Evolutionary conservation across 2,329 filamentous ascomycete species (phyloP), one percentile per base, ranked within the genome.

Genomic region (Elsinoe perseae): DNA sequence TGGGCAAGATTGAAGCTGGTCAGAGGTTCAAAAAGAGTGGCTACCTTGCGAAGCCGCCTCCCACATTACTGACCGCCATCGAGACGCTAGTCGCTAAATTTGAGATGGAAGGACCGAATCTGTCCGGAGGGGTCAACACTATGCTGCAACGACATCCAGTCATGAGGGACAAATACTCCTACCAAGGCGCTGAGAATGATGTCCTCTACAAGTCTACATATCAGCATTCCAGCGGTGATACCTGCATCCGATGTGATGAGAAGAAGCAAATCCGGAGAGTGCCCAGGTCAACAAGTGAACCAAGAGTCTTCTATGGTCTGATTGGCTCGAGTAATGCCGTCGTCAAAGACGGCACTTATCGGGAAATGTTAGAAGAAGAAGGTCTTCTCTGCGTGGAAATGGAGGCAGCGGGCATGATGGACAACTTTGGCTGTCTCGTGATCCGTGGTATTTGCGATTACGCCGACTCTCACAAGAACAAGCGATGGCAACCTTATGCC

Each of bases 291-390:
- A 10, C 40, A 4, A 23, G 3, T 20, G 40, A 43, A 23, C 40
- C 40, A 23, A 16, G 40, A 3, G 23, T 43, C 40, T 43, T 43
- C 40, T 43, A 23, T 16, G 59, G 60, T 6, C 55, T 50, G 18
- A 54, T 59, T 40, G 60, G 55, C 4, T 60, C 58, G 5, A 56
- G 50, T 4, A 56, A 60, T 28, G 54, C 52, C 16, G 60, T 61
- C 16, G 50, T 62, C 18, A 61, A 61, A 43, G 55, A 57, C 27
- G 59, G 36, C 2, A 32, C 28, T 25, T 53, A 55, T 6, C 57
- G 60, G 10, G 59, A 62, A 27, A 9, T 20, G 1, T 60, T 74
- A 60, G 56, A 48, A 60, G 59, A 56, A 57, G 57, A 57, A 32
- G 20, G 27, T 2, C 54, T 60, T 0, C 57, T 62, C n/a, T 59